Base-by-base conservation (phyloP, 495 filamentous ascomycete genomes). In the Mycothermus thermophilus region DNA sequence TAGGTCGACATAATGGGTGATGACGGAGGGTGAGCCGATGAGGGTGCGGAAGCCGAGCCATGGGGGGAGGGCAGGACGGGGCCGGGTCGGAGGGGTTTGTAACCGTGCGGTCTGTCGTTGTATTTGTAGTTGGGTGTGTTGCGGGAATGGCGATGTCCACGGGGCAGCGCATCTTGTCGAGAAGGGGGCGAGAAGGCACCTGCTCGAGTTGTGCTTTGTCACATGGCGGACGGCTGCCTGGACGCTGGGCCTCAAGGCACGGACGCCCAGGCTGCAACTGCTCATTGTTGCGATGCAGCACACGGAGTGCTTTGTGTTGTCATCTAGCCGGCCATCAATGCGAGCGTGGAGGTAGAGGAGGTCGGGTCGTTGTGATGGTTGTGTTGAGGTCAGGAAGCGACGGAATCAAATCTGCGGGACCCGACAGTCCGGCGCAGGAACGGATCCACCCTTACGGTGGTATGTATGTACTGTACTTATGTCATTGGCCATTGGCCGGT, bases 1-100 rank as follows among this genome's bases (percentile, higher is more conserved):
- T 25, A 74, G 37, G 27, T 65, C 42, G 24, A 55, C 51, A 36
- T 65, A 74, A 25, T 58, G 40, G 0, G 46, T 59, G 25, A 58
- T 50, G 11, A 62, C 47, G 25, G 41, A 4, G 19, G 16, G 41
- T 30, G 50, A 47, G 15, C 34, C 34, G 9, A 56, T 21, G 32
- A 47, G 8, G 1, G 46, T 50, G 11, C 58, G 56, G 25, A 51
- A 25, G 15, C 47, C 46, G 33, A 38, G 34, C 21, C 41, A 51
- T 18, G 45, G 40, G 25, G 34, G 38, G 8, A 43, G 23, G 8
- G 8, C 32, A n/a, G 32, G 49, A 16, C 45, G 6, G 6, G 32
- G 8, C 25, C 30, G 24, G 19, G 11, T 10, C 27, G 12, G 9
- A 15, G n/a, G n/a, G n/a, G n/a, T n/a, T 5, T 8, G 8, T 24